These are phyloP conservation scores for Cinchona pubescens DNA, from an alignment of 257 asterid species.

Conservation along the genomic window DNA sequence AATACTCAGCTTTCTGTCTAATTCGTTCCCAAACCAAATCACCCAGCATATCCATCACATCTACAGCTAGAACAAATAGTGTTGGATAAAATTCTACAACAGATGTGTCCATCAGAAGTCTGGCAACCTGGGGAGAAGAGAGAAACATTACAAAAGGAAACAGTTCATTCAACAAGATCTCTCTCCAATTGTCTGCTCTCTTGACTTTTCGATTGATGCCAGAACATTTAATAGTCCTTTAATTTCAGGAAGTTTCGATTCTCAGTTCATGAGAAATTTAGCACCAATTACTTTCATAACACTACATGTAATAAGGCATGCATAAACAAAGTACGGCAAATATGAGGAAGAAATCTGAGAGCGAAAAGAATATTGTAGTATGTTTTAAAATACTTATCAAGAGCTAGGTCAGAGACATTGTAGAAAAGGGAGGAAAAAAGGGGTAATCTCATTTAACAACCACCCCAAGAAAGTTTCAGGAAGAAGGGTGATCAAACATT, in stretches of 20 bases:
- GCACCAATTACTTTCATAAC: not conserved
- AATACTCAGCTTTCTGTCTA: slow-evolving; percentile 52
- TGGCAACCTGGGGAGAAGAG: slow-evolving; percentile 58
- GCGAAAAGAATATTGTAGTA: not conserved
- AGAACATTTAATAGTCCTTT: not conserved
- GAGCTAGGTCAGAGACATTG: not conserved
- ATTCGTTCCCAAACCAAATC: slow-evolving; percentile 81
- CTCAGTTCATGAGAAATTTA: not conserved
- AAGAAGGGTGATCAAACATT: not conserved
- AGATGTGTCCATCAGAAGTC: slow-evolving; percentile 74
- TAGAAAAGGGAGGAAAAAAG: not conserved
- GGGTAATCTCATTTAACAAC: not conserved
- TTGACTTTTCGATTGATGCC: not conserved
- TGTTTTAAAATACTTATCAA: not conserved
- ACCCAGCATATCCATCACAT: slow-evolving; percentile 82
- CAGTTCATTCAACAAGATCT: not conserved
- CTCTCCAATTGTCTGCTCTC: not conserved
- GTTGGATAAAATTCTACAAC: slow-evolving; percentile 72
- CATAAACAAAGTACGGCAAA: not conserved
- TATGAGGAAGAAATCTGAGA: not conserved
- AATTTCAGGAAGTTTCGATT: not conserved
- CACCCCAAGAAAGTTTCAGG: not conserved
- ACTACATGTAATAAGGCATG: not conserved
- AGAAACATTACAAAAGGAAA: slow-evolving; percentile 19
- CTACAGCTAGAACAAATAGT: slow-evolving; percentile 74